These are phyloP conservation scores for Drechslerella coelobrocha DNA, from an alignment of 2,329 filamentous ascomycete species.

Conservation along the genomic window DNA sequence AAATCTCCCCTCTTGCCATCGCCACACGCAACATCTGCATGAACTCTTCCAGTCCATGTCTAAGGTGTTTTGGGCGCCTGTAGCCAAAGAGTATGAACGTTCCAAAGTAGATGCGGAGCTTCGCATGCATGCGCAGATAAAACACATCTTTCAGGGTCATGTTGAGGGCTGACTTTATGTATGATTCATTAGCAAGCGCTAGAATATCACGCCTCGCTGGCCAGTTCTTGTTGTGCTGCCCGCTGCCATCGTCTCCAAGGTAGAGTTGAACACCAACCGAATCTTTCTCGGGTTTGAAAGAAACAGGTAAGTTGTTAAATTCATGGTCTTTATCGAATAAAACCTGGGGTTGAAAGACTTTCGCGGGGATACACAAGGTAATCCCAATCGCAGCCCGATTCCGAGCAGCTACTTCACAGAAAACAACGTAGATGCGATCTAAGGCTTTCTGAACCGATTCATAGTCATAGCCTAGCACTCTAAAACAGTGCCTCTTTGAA, in stretches of 20 bases:
- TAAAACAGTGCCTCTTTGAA: conserved; percentile 47
- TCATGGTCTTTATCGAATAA: conserved; percentile 46
- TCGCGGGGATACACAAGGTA: conserved; percentile 50
- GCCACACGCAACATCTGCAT: conserved; percentile 43
- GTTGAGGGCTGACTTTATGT: conserved; percentile 49
- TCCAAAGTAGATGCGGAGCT: conserved; percentile 54
- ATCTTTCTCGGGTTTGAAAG: conserved; percentile 39
- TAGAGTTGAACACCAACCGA: conserved; percentile 44
- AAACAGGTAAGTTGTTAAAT: conserved; percentile 49
- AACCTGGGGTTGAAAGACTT: conserved; percentile 22
- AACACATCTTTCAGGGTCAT: conserved; percentile 52
- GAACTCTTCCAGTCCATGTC: conserved; percentile 51
- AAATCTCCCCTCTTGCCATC: conserved; percentile 51
- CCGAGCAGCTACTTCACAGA: conserved; percentile 53
- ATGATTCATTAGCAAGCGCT: conserved; percentile 50
- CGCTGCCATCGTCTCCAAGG: conserved; percentile 40
- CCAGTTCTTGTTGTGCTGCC: conserved; percentile 46
- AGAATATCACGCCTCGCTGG: conserved; percentile 27
- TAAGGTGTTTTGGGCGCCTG: conserved; percentile 25
- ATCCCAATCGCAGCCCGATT: conserved; percentile 49
- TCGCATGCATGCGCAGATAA: conserved; percentile 52
- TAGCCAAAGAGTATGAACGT: conserved; percentile 53
- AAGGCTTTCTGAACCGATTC: conserved; percentile 51
- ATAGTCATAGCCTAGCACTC: conserved; percentile 51
- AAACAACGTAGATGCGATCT: conserved; percentile 52